Evolutionary conservation across 306 rosid species (phyloP).

Genomic region (Pyrus betulifolia): DNA sequence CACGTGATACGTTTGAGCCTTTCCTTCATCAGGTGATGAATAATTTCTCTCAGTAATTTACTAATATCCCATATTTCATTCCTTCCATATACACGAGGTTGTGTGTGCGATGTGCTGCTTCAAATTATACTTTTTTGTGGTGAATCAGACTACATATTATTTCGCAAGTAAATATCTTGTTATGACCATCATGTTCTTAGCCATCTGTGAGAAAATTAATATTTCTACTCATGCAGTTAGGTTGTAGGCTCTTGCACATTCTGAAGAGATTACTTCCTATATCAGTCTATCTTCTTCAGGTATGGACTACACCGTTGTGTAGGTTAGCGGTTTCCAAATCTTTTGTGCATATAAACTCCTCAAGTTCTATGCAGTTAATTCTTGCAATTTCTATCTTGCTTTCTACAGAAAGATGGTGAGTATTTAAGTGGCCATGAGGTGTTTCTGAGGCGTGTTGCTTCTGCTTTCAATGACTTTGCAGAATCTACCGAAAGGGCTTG

Average conservation of each 20-base stretch:
- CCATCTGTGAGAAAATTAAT: constrained; percentile 8
- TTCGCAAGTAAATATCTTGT: background rate
- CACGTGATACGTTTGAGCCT: constrained; percentile 94
- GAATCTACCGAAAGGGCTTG: constrained; percentile 89
- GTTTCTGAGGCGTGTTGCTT: constrained; percentile 85
- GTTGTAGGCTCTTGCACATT: constrained; percentile 76
- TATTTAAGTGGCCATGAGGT: constrained; percentile 91
- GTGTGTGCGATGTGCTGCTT: too few relatives aligned
- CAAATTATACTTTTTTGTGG: too few relatives aligned
- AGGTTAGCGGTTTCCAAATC: constrained; percentile 7
- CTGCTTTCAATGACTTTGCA: constrained; percentile 87
- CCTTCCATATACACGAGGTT: background rate
- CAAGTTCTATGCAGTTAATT: constrained; percentile 9
- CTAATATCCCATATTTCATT: constrained; percentile 5
- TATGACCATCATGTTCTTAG: background rate
- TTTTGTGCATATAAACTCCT: constrained; percentile 1
- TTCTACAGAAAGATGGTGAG: constrained; percentile 88
- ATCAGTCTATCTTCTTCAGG: constrained; percentile 91
- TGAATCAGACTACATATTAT: background rate
- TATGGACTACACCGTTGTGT: constrained; percentile 21
- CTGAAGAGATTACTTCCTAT: constrained; percentile 95
- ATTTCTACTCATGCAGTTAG: constrained; percentile 60
- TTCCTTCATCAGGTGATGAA: constrained; percentile 81
- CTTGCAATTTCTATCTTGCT: background rate
- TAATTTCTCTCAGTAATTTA: constrained; percentile 2